Evolutionary conservation across 140 eudicot species (phyloP).

Genomic region (Ambrosia hybrid): DNA sequence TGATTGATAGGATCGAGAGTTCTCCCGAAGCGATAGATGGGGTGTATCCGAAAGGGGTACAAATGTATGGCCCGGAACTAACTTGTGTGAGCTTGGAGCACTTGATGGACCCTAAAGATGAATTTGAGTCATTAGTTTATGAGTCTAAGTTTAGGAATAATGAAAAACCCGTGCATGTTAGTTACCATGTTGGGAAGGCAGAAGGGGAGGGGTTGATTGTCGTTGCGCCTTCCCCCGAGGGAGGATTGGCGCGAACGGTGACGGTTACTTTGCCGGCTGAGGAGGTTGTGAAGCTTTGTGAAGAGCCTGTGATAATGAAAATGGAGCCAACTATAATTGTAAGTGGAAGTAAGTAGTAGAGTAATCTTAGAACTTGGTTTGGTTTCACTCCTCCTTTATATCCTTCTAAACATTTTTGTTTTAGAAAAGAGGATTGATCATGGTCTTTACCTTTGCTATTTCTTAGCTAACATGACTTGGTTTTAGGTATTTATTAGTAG

Average conservation of each 20-base stretch:
- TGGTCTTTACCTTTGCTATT: neutral
- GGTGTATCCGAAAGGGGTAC: conserved; percentile 28
- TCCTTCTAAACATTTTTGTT: too few species aligned
- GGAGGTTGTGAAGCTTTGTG: conserved; percentile 39
- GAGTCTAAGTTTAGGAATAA: conserved; percentile 35
- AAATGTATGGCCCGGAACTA: conserved; percentile 52
- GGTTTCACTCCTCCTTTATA: too few species aligned
- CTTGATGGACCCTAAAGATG: conserved; percentile 30
- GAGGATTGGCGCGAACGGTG: conserved; percentile 47
- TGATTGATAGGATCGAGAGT: conserved; percentile 34
- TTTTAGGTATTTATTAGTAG: too few species aligned
- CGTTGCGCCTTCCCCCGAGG: conserved; percentile 60
- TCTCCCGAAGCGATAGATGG: conserved; percentile 34
- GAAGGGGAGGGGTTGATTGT: too few species aligned
- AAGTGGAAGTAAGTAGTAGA: conserved; percentile 38
- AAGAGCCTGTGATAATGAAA: conserved; percentile 45
- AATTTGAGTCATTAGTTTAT: conserved; percentile 35
- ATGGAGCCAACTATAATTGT: conserved; percentile 43
- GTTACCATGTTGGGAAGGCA: conserved; percentile 41
- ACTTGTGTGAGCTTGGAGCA: conserved; percentile 56
- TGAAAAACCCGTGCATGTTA: conserved; percentile 40
- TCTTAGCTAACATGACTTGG: neutral
- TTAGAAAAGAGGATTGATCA: too few species aligned
- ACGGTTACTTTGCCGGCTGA: conserved; percentile 49
- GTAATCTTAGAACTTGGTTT: too few species aligned